Percentiles rank a stretch among this genome's conserved stretches.
Conservation (phyloP, 306 rosid species). For the Luffa acutangula region DNA sequence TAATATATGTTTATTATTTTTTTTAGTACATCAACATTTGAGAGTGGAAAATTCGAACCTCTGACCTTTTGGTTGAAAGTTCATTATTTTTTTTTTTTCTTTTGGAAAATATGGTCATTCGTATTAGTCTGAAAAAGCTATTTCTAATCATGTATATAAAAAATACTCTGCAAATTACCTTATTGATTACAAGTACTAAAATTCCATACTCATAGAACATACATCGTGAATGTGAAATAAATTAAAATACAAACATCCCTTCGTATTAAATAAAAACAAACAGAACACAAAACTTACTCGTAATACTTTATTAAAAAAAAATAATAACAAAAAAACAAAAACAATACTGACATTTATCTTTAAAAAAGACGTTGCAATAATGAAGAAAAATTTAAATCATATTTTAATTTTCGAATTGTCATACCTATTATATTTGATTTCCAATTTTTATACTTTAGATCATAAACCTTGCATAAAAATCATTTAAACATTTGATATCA, state of each 20-base stretch:
- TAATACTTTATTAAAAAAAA: not conserved
- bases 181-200: not conserved
- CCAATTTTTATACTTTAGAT: too few species aligned
- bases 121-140: too few species aligned
- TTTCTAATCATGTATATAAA: not conserved
- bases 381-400: not conserved
- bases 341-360: not conserved
- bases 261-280: not conserved
- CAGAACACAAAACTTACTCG: not conserved
- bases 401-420: not conserved
- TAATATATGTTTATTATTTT: too few species aligned
- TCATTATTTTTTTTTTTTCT: too few species aligned
- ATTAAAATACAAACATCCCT: not conserved
- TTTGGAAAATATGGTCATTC: too few species aligned
- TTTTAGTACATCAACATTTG: too few species aligned
- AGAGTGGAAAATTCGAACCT: too few species aligned
- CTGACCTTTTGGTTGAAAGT: too few species aligned
- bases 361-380: not conserved
- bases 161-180: not conserved
- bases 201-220: not conserved
- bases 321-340: not conserved
- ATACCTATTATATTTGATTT: not conserved
- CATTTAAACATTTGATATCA: not conserved
- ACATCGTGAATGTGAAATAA: not conserved
- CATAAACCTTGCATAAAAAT: not conserved